A percentile compares a stretch with the other conserved stretches of the same genome.
Evolutionary conservation across 169 alveolate species (phyloP).

Genomic region (Babesia sp.): DNA sequence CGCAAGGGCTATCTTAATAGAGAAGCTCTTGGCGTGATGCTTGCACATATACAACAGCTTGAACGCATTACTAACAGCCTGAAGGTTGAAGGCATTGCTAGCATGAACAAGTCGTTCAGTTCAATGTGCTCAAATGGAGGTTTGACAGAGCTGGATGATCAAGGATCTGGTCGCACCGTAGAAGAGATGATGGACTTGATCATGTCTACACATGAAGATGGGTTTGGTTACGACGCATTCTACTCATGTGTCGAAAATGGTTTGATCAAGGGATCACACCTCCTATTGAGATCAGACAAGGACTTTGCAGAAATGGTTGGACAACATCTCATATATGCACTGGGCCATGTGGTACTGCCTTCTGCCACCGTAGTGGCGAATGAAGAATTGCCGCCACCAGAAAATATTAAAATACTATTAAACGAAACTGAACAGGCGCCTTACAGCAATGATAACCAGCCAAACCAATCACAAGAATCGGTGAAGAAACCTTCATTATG

Average conservation of each 20-base stretch:
- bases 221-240: constrained; percentile 60
- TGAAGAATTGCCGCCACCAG: not conserved
- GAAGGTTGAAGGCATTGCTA: constrained; percentile 6
- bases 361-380: not conserved
- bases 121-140: not conserved
- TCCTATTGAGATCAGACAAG: constrained; percentile 63
- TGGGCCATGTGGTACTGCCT: constrained; percentile 39
- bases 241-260: constrained; percentile 57
- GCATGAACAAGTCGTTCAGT: not conserved
- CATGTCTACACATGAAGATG: constrained; percentile 20
- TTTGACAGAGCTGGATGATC: not conserved
- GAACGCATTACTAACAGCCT: constrained; percentile 27
- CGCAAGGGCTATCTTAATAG: constrained; percentile 65
- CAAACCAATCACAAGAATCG: not conserved
- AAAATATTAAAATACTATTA: not conserved
- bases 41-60: constrained; percentile 65
- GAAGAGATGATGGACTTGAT: constrained; percentile 20
- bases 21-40: constrained; percentile 51
- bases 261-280: constrained; percentile 50
- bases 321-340: constrained; percentile 47
- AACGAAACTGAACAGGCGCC: not conserved
- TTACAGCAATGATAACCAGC: not conserved
- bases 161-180: not conserved
- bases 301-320: constrained; percentile 66
- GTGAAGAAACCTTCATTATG: constrained; percentile 16